phyloP scores from a whole-genome alignment of 2,329 filamentous ascomycete genomes.

The Colletotrichum sp. region DNA sequence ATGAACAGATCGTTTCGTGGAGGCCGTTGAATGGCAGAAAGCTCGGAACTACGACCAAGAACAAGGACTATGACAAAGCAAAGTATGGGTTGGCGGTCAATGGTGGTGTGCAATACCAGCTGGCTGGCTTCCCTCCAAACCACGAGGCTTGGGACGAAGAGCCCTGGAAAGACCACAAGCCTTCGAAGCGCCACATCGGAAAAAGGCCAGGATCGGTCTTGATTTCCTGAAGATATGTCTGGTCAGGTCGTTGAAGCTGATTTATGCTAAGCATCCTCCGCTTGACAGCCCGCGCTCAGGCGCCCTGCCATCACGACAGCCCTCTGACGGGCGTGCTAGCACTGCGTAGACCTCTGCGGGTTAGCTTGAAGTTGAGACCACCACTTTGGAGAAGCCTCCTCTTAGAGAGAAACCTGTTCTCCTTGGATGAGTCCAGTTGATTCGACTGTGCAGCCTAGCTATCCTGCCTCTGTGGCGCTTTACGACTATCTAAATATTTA shows the following conservation, averaged over 20 bases:
- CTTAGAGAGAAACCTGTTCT: background rate
- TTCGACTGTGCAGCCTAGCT: too few relatives aligned
- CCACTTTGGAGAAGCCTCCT: background rate
- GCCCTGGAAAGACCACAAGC: background rate
- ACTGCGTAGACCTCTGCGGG: background rate
- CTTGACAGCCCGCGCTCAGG: accelerated
- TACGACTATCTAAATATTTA: too few relatives aligned
- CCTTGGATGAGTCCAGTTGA: too few relatives aligned
- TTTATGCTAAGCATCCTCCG: accelerated
- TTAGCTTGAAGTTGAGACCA: accelerated
- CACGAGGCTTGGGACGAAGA: background rate
- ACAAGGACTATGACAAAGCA: background rate
- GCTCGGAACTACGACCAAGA: background rate
- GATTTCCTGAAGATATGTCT: background rate
- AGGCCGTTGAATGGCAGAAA: background rate
- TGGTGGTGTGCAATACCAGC: background rate
- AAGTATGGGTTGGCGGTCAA: background rate
- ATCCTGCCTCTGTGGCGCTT: too few relatives aligned
- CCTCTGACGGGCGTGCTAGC: background rate
- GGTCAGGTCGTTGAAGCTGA: background rate
- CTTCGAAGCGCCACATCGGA: background rate
- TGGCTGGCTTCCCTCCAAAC: background rate
- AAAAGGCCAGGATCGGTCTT: background rate
- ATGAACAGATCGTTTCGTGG: background rate
- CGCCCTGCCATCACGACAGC: background rate